Evolutionary conservation across 1,284 basidiomycete genomes (phyloP), one percentile per base, ranked within the genome.

Genomic region (Polyporus tsugae): DNA sequence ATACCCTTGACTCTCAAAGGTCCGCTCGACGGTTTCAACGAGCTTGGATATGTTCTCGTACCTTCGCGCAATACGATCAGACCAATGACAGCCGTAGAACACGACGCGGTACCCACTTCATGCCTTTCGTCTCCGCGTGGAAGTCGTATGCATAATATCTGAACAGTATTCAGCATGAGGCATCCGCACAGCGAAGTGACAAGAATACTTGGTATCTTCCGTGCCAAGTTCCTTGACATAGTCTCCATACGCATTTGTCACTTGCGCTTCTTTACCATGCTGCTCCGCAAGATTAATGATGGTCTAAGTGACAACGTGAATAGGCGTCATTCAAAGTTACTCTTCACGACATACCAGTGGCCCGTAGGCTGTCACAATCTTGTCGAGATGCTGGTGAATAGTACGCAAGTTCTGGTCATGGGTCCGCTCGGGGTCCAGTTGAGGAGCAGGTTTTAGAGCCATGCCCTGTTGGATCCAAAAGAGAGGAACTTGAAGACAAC

Each of bases 231-330:
- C 87, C 13, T 86, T 80, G 71, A 92, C 88, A 62, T 89, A 89
- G 39, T 93, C 87, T 44, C 88, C 83, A 78, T 95, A 99, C 10
- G 91, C 93, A 66, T 88, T 83, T 0, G 96, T 95, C 15, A 99
- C 87, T 1, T 83, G 80, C 0, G 87, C 91, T 81, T 99, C 97
- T 77, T 94, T 97, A 9, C 97, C 97, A 9, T 89, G 86, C 76
- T 94, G 91, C 76, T 99, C 97, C 0, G 96, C 95, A 6, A 99
- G 86, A 75, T 98, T 98, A 65, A 98, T 85, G 68, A 94, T 86
- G 2, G 88, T 91, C 95, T 95, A 35, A 60, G 63, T 13, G 60
- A 64, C n/a, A 5, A 49, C 38, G 19, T 62, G 17, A 62, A 36
- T 44, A 19, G 41, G 17, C 15, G 25, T 38, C 36, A 19, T n/a